Percentiles rank a stretch among this genome's conserved stretches.
Conservation (phyloP, 805 yeast genomes). For the Teunomyces funiuensis region DNA sequence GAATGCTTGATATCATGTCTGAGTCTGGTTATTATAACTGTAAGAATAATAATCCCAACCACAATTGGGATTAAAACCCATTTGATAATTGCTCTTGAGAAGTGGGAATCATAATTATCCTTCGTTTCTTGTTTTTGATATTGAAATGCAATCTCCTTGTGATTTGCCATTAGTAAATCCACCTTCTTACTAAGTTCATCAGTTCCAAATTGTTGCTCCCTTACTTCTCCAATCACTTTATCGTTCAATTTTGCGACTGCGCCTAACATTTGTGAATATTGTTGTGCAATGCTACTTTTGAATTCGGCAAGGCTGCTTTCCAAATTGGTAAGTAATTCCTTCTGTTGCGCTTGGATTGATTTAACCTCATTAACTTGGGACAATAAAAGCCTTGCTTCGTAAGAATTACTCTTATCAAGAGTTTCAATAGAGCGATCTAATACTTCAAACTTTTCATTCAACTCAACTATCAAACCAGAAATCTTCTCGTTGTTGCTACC, state of each 20-base stretch:
- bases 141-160: constrained; percentile 35
- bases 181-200: constrained; percentile 37
- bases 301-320: constrained; percentile 22
- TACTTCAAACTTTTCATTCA: not conserved
- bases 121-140: constrained; percentile 16
- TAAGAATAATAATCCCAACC: constrained; percentile 38
- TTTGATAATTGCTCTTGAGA: constrained; percentile 25
- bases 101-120: constrained; percentile 14
- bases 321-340: constrained; percentile 17
- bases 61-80: constrained; percentile 45
- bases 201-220: constrained; percentile 37
- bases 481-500: not conserved
- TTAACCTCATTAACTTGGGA: constrained; percentile 18
- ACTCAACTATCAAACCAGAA: not conserved
- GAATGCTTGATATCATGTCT: constrained; percentile 65
- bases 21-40: constrained; percentile 49
- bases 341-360: constrained; percentile 18
- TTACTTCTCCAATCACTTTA: constrained; percentile 41
- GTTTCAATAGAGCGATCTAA: not conserved
- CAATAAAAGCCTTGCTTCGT: constrained; percentile 11
- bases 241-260: constrained; percentile 34
- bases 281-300: constrained; percentile 23
- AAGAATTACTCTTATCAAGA: constrained; percentile 10
- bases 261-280: constrained; percentile 29
- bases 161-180: constrained; percentile 40